Conservation (phyloP, 768 basidiomycete genomes). For the Coprinopsis marcescibilis region DNA sequence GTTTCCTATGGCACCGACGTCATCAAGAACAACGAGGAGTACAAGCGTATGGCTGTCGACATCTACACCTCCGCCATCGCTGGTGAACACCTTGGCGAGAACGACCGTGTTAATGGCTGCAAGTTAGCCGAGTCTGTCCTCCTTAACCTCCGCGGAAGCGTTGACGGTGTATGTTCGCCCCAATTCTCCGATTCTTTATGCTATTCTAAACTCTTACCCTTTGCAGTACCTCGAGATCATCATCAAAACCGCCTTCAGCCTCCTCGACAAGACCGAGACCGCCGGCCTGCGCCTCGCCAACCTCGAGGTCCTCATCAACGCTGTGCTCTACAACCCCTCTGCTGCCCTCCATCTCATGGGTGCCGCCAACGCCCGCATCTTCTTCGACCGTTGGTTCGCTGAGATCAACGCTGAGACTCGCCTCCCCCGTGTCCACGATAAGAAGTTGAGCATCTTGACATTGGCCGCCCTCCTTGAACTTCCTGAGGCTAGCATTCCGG, state of each 20-base stretch:
- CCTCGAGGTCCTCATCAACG: conserved; percentile 78
- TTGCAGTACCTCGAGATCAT: conserved; percentile 59
- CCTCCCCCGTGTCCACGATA: conserved; percentile 85
- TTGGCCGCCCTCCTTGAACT: conserved; percentile 75
- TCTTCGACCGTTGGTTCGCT: conserved; percentile 83
- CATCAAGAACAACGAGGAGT: conserved; percentile 68
- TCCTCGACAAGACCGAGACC: conserved; percentile 59
- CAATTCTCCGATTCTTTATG: not conserved
- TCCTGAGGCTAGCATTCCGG: conserved; percentile 50
- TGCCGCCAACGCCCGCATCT: conserved; percentile 50
- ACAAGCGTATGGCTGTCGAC: conserved; percentile 75
- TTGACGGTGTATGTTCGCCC: conserved; percentile 71
- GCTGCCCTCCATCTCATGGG: conserved; percentile 77
- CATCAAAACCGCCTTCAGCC: conserved; percentile 52
- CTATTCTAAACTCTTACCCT: conserved; percentile 3
- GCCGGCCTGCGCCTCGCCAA: conserved; percentile 65
- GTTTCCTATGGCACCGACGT: conserved; percentile 76
- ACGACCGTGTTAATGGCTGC: conserved; percentile 78
- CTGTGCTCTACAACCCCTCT: conserved; percentile 77
- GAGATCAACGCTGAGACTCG: conserved; percentile 55
- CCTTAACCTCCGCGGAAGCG: conserved; percentile 68
- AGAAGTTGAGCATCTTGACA: conserved; percentile 75
- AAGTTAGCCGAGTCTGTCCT: conserved; percentile 81
- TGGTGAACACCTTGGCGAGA: conserved; percentile 70
- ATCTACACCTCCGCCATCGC: conserved; percentile 75